Evolutionary conservation across 352 stramenopile species (phyloP).

Genomic region (Globisporangium paddicum): DNA sequence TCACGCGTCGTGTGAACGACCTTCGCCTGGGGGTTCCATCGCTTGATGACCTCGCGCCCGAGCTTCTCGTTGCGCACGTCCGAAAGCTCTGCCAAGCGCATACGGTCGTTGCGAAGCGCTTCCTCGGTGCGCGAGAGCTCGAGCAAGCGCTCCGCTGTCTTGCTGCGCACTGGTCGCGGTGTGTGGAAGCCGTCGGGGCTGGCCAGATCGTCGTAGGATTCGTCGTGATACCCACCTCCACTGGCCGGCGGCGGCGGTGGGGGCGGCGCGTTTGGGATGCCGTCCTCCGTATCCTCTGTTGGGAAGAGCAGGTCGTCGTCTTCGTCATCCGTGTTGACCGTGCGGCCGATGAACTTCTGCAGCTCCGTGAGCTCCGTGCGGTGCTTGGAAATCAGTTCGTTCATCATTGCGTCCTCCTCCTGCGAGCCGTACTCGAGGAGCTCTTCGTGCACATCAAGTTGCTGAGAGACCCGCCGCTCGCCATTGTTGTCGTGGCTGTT

Average conservation of each 20-base stretch:
- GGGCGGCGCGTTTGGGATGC: constrained; percentile 20
- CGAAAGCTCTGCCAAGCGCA: constrained; percentile 72
- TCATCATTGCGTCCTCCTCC: constrained; percentile 43
- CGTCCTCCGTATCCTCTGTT: constrained; percentile 10
- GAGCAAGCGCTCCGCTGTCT: constrained; percentile 39
- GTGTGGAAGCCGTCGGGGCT: constrained; percentile 25
- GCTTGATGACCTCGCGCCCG: constrained; percentile 25
- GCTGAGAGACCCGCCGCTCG: not conserved
- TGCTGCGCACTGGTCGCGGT: constrained; percentile 26
- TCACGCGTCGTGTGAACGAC: constrained; percentile 13
- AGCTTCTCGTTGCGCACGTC: constrained; percentile 56
- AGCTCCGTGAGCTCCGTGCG: constrained; percentile 46
- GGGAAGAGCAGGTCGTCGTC: constrained; percentile 15
- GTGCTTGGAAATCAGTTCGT: constrained; percentile 52
- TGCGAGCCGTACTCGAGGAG: constrained; percentile 7
- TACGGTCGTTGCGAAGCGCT: constrained; percentile 50
- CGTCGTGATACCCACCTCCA: constrained; percentile 7
- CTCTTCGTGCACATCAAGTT: constrained; percentile 1
- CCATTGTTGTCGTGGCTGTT: not conserved
- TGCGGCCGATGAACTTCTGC: constrained; percentile 39
- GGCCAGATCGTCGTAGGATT: constrained; percentile 18
- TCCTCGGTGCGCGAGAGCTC: constrained; percentile 49
- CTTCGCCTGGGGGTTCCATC: constrained; percentile 44
- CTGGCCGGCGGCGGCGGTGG: constrained; percentile 5
- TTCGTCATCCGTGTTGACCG: constrained; percentile 13